These are phyloP conservation scores for Poronia punctata DNA, from an alignment of 495 filamentous ascomycete genomes.

Conservation along the genomic window DNA sequence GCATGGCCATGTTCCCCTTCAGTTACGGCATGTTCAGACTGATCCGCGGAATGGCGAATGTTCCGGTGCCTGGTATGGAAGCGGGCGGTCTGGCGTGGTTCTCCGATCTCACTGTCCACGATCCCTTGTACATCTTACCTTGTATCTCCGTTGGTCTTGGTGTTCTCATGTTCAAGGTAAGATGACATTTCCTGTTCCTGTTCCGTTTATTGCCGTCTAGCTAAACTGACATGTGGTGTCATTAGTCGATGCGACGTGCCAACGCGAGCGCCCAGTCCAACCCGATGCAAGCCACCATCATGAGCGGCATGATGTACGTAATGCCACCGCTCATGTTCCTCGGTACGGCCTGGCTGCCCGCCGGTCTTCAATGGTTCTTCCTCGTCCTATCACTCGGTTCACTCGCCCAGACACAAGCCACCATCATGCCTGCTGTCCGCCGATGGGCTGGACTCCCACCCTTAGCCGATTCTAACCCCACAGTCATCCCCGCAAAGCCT, in stretches of 20 bases:
- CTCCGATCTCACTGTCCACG: conserved; percentile 64
- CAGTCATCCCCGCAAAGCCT: conserved; percentile 5
- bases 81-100: conserved; percentile 70
- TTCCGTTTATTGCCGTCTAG: no score
- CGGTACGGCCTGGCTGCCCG: conserved; percentile 60
- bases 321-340: conserved; percentile 56
- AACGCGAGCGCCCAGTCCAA: conserved; percentile 16
- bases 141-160: conserved; percentile 31
- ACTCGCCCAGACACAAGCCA: conserved; percentile 47
- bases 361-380: conserved; percentile 69
- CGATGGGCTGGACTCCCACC: conserved; percentile 41
- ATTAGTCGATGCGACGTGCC: conserved; percentile 28
- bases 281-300: conserved; percentile 31
- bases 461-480: conserved; percentile 20
- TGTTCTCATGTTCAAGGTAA: conserved; percentile 41
- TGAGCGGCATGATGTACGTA: conserved; percentile 46
- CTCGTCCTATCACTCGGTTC: conserved; percentile 48
- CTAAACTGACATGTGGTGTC: conserved; percentile 7
- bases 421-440: conserved; percentile 46
- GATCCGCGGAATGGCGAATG: conserved; percentile 59
- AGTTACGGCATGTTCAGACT: conserved; percentile 75
- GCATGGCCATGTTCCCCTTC: conserved; percentile 59
- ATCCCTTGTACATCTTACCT: conserved; percentile 75
- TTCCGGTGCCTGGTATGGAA: conserved; percentile 76
- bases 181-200: conserved; percentile 24